Base-by-base conservation (phyloP, 2,329 filamentous ascomycete species). In the Fusarium humuli region DNA sequence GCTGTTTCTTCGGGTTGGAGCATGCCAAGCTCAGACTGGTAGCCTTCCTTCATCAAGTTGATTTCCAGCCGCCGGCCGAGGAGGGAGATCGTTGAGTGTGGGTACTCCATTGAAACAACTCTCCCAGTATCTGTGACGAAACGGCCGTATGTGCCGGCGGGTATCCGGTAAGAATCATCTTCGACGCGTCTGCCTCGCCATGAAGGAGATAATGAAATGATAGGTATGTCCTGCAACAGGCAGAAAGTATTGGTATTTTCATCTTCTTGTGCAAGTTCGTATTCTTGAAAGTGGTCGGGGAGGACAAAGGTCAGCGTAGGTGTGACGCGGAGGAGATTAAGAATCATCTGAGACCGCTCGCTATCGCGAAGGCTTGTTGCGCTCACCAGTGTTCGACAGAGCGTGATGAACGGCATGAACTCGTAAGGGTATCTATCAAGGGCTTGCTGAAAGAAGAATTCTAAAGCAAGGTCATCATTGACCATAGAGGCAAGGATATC, bases 401-500 rank as follows among this genome's bases (percentile, higher is more conserved):
- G 82, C 56, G 87, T 88, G 65, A 97, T 81, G 73, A 97, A 93
- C 1, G 94, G 94, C 5, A 90, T 80, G 48, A 93, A 90, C 80
- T 98, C 95, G 78, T 93, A 95, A 0, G 95, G 95, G 76, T 94
- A 98, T 58, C 95, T 90, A 65, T 88, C 87, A 45, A 91, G 86
- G 9, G 94, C 90, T 76, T 92, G 87, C 52, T 87, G 83, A 32
- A 97, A 88, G 67, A 86, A 88, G 53, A 81, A 83, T 23, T 84
- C 84, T 75, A 91, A 84, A 20, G 94, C 76, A 44, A 76, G 72
- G 12, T 81, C 77, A 50, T 81, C 79, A 11, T 79, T 76, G 10
- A 81, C 50, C 76, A 81, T 79, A 14, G 73, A 75, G 16, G 77
- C 73, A 13, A 78, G 69, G 23, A 79, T 73, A 71, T 80, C 81